A percentile compares a stretch with the other conserved stretches of the same genome.
Conservation (phyloP, 441 rosid genomes). For the Croton laevigatus region DNA sequence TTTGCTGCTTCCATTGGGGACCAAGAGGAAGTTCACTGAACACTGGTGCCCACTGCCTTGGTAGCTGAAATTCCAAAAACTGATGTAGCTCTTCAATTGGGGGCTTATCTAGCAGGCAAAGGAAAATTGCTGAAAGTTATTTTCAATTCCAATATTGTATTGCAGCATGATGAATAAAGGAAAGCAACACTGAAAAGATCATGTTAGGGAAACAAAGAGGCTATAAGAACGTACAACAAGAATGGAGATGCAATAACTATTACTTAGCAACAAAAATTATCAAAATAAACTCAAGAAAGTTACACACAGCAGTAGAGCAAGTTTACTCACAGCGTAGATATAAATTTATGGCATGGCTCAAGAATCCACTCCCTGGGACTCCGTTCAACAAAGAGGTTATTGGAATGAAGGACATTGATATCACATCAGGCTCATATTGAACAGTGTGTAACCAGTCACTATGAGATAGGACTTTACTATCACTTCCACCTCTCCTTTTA, state of each 20-base stretch:
- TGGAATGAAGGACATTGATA: constrained; percentile 89
- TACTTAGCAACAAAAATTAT: background rate
- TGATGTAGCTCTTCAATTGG: constrained; percentile 88
- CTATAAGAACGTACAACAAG: background rate
- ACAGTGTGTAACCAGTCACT: constrained; percentile 87
- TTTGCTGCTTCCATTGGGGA: constrained; percentile 71
- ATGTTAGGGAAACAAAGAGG: background rate
- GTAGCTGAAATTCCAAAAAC: constrained; percentile 95
- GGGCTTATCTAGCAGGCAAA: constrained; percentile 68
- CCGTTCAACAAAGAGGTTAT: constrained; percentile 91
- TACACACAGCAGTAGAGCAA: constrained; percentile 13
- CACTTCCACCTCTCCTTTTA: constrained; percentile 93
- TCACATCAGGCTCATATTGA: constrained; percentile 84
- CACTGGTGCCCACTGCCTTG: constrained; percentile 98
- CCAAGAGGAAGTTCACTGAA: constrained; percentile 96
- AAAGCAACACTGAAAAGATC: constrained; percentile 31
- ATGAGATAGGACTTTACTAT: constrained; percentile 54
- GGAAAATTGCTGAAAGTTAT: constrained; percentile 1
- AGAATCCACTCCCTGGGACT: constrained; percentile 87
- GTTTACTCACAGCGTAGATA: constrained; percentile 81
- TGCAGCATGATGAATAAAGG: constrained; percentile 23
- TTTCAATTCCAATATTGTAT: constrained; percentile 36
- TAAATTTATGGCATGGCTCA: constrained; percentile 96
- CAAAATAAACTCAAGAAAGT: background rate
- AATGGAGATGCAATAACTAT: background rate